Percentiles rank a stretch among this genome's conserved stretches.
phyloP scores from a whole-genome alignment of 2,329 filamentous ascomycete genomes.

The Fusarium fujikuroi region DNA sequence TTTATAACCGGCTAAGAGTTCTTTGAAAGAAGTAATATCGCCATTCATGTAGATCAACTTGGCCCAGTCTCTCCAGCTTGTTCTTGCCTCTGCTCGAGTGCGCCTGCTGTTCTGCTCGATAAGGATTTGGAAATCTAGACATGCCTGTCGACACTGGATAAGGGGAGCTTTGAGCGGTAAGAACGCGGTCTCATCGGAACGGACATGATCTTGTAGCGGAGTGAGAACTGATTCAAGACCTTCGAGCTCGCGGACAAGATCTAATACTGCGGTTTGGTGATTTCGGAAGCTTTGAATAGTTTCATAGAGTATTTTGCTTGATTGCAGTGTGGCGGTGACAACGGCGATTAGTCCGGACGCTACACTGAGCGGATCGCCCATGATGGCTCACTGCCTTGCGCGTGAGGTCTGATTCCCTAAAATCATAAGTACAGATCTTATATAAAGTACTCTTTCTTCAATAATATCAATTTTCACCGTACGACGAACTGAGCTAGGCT shows the following conservation, averaged over 20 bases:
- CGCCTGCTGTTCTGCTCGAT: conserved; percentile 47
- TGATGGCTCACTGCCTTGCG: background rate
- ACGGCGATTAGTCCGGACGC: conserved; percentile 18
- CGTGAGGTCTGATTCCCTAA: background rate
- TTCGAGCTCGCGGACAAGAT: conserved; percentile 20
- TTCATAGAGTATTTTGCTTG: conserved; percentile 32
- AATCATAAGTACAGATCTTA: background rate
- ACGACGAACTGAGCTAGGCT: background rate
- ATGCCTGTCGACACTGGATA: conserved; percentile 54
- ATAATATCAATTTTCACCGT: background rate
- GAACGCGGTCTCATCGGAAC: conserved; percentile 12
- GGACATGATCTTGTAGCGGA: conserved; percentile 5
- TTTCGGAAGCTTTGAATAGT: conserved; percentile 32
- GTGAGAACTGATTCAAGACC: background rate
- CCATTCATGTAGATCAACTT: conserved; percentile 56
- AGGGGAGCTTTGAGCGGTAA: conserved; percentile 49
- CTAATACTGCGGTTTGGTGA: conserved; percentile 13
- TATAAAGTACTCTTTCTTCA: background rate
- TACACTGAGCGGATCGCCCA: conserved; percentile 10
- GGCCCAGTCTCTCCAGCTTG: conserved; percentile 55
- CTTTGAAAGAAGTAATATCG: conserved; percentile 54
- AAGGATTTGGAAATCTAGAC: conserved; percentile 52
- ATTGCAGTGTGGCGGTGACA: conserved; percentile 28
- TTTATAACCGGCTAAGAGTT: conserved; percentile 55
- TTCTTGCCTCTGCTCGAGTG: background rate